A percentile compares a stretch with the other conserved stretches of the same genome.
These are phyloP conservation scores for Aureobasidium leucospermi DNA, from an alignment of 2,329 filamentous ascomycete genomes.

Conservation along the genomic window DNA sequence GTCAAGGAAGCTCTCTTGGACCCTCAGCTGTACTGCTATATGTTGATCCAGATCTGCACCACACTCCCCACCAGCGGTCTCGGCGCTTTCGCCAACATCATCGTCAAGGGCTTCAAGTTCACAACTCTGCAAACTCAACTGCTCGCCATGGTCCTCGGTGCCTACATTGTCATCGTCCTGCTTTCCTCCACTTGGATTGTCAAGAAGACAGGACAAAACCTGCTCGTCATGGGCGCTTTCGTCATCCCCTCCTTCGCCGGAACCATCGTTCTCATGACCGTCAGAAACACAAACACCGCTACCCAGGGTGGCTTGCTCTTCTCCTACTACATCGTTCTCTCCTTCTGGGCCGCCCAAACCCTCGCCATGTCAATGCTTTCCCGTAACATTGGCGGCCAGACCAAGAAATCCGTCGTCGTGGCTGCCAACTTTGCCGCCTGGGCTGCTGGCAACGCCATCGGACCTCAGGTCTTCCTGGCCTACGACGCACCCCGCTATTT, in stretches of 20 bases:
- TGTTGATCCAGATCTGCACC: conserved; percentile 55
- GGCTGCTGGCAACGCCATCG: conserved; percentile 60
- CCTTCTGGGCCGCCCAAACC: conserved; percentile 61
- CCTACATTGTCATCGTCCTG: conserved; percentile 65
- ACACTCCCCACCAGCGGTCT: conserved; percentile 67
- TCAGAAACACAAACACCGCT: conserved; percentile 49
- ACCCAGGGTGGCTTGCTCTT: conserved; percentile 62
- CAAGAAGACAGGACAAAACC: conserved; percentile 61
- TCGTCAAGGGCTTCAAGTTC: conserved; percentile 65
- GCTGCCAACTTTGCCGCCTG: conserved; percentile 60
- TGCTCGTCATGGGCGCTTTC: conserved; percentile 58
- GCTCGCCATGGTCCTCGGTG: conserved; percentile 66
- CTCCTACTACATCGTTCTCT: conserved; percentile 68
- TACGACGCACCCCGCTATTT: conserved; percentile 59
- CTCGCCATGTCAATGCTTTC: conserved; percentile 51
- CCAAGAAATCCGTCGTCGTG: conserved; percentile 63
- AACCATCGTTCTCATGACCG: conserved; percentile 64
- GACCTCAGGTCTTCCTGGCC: conserved; percentile 57
- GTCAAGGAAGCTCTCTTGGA: conserved; percentile 54
- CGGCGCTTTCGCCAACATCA: conserved; percentile 66
- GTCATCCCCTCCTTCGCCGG: conserved; percentile 64
- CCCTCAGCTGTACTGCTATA: conserved; percentile 46
- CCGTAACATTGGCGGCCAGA: conserved; percentile 64
- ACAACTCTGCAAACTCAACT: conserved; percentile 61
- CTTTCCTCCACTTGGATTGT: conserved; percentile 60